Conservation (phyloP, 2,329 filamentous ascomycete species). For the Parascedosporium putredinis region DNA sequence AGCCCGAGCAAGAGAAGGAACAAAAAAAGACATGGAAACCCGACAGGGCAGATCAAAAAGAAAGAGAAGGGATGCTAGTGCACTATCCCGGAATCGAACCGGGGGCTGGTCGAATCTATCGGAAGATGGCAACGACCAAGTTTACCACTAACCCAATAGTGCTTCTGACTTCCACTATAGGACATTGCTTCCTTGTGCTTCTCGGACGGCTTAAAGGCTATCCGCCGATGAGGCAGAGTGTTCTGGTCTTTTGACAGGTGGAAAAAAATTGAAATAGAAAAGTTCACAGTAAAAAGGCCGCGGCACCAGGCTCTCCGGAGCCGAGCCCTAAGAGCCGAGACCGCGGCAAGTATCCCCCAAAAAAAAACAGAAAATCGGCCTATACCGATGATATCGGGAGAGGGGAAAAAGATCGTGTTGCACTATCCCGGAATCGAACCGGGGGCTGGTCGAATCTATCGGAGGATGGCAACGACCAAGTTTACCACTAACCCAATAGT, state of each 20-base stretch:
- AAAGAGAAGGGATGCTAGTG: neutral
- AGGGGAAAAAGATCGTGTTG: neutral
- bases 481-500: slow-evolving; percentile 4
- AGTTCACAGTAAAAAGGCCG: too few relatives aligned
- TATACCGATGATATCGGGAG: neutral
- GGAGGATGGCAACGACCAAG: neutral
- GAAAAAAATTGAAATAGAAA: too few relatives aligned
- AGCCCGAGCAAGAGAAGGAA: neutral
- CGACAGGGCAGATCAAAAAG: neutral
- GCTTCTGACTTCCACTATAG: too few relatives aligned
- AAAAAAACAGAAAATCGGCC: neutral
- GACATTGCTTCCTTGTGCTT: too few relatives aligned
- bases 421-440: slow-evolving; percentile 1
- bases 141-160: slow-evolving; percentile 2
- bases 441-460: neutral
- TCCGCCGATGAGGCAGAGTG: too few relatives aligned
- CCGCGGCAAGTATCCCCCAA: too few relatives aligned
- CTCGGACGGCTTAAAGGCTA: too few relatives aligned
- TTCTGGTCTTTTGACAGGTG: too few relatives aligned
- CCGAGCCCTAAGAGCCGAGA: too few relatives aligned
- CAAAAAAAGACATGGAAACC: neutral
- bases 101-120: neutral
- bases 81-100: neutral
- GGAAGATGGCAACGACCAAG: neutral
- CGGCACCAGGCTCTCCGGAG: too few relatives aligned